Base-by-base conservation (phyloP, 2,329 filamentous ascomycete genomes). In the Cordyceps cicadae region DNA sequence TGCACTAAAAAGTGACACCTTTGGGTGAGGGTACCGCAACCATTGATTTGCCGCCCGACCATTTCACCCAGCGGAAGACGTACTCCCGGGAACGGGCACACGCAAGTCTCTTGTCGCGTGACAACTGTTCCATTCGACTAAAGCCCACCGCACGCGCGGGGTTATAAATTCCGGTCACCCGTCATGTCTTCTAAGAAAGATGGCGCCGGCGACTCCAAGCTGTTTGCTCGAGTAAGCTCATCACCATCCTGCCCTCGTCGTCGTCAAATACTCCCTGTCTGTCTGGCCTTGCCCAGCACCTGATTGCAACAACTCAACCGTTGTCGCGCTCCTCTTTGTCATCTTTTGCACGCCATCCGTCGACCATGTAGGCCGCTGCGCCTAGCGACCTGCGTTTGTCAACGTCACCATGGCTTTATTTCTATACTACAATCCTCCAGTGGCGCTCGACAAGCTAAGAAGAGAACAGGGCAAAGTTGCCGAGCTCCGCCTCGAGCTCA, bases 391-490 rank as follows among this genome's bases (percentile, higher is more conserved):
- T 52, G 34, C 45, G 54, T 24, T 24, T 24, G 24, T 24, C 50
- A 11, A 26, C 24, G 34, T 24, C 53, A 66, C 58, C 63, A 67
- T 70, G 64, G 67, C 70, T 65, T 81, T 84, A 77, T 84, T 83
- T 66, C 73, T 83, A 63, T 76, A 80, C 67, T 83, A 82, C 64
- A 69, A 81, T 62, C 78, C 81, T 58, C 76, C 76, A 46, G 71
- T 75, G 65, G 67, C 70, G 64, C 71, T 75, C 69, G 69, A 72
- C 72, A 78, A 75, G 75, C 80, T 85, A 75, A 84, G 77, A 73
- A 74, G 75, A 73, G 69, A 76, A 79, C 89, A 99, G 94, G 94
- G 94, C 82, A 99, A 99, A 83, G 94, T 97, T 66, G 92, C 93
- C 64, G 94, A 99, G 84, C 82, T 99, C 72, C 91, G 94, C 74